Evolutionary conservation across 257 asterid genomes (phyloP).

Genomic region (Solanum tarapatanum): DNA sequence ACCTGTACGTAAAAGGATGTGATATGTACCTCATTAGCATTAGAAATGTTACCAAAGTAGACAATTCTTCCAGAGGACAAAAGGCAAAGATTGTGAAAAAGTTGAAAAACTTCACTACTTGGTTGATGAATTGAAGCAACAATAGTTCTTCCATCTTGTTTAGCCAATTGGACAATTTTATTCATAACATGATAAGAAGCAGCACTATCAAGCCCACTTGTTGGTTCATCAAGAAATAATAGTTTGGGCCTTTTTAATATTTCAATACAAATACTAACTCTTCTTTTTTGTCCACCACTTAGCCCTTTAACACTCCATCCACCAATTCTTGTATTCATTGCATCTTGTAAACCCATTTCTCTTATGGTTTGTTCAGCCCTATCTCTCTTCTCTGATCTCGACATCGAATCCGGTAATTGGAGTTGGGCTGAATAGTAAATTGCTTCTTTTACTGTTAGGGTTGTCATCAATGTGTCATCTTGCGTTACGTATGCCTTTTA

Average conservation of each 20-base stretch:
- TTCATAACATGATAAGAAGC: constrained; percentile 47
- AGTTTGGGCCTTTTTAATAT: constrained; percentile 42
- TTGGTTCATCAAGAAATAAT: constrained; percentile 47
- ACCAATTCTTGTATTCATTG: constrained; percentile 43
- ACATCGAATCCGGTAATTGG: constrained; percentile 38
- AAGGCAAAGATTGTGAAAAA: constrained; percentile 50
- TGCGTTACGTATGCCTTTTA: constrained; percentile 50
- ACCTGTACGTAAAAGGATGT: too few species aligned
- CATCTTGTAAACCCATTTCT: constrained; percentile 51
- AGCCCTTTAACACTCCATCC: constrained; percentile 55
- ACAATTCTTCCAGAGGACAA: constrained; percentile 33
- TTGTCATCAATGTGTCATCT: constrained; percentile 45
- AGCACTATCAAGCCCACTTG: constrained; percentile 52
- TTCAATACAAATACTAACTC: constrained; percentile 54
- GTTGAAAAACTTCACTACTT: constrained; percentile 43
- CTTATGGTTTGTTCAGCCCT: constrained; percentile 34
- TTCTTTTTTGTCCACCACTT: constrained; percentile 55
- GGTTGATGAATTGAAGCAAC: constrained; percentile 49
- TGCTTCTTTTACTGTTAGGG: constrained; percentile 49
- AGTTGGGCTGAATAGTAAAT: constrained; percentile 46
- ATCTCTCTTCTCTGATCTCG: constrained; percentile 28
- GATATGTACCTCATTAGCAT: constrained; percentile 29
- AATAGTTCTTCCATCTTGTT: constrained; percentile 21
- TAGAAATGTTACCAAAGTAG: constrained; percentile 35
- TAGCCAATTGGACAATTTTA: constrained; percentile 26